Evolutionary conservation across 2,329 filamentous ascomycete species (phyloP).

Genomic region (Xylariomycetidae sp.): DNA sequence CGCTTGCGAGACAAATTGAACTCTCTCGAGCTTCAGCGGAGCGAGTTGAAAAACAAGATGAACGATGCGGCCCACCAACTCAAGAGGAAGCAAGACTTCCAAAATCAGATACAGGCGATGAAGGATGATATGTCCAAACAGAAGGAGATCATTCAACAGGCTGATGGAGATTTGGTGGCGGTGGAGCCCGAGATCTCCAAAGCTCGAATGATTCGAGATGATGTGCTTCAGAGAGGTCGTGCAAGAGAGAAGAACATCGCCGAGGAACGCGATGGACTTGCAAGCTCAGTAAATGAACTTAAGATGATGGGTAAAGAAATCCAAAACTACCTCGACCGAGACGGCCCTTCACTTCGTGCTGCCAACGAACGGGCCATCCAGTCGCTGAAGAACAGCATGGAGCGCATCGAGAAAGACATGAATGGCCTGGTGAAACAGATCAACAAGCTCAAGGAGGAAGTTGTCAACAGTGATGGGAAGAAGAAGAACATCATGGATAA

Average conservation of each 20-base stretch:
- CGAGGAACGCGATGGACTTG: conserved; percentile 65
- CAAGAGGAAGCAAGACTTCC: conserved; percentile 72
- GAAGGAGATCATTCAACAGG: conserved; percentile 62
- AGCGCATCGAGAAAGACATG: conserved; percentile 63
- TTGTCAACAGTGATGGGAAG: conserved; percentile 74
- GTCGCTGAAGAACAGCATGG: conserved; percentile 61
- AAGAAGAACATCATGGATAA: conserved; percentile 89
- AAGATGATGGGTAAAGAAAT: conserved; percentile 74
- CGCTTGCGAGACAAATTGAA: conserved; percentile 64
- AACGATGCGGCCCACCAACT: conserved; percentile 67
- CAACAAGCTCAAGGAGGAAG: conserved; percentile 72
- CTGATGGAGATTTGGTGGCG: conserved; percentile 69
- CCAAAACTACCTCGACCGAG: conserved; percentile 69
- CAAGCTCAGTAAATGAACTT: conserved; percentile 72
- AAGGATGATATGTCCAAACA: conserved; percentile 65
- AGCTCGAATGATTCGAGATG: conserved; percentile 71
- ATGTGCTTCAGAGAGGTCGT: conserved; percentile 66
- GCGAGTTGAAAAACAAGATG: conserved; percentile 70
- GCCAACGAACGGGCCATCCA: conserved; percentile 66
- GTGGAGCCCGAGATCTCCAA: conserved; percentile 72
- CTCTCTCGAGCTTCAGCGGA: conserved; percentile 69
- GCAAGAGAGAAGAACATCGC: conserved; percentile 68
- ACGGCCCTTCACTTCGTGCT: conserved; percentile 67
- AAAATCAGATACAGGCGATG: conserved; percentile 67
- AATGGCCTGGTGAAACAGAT: conserved; percentile 61